A percentile compares a stretch with the other conserved stretches of the same genome.
Conservation (phyloP, 129 eudicot genomes). For the Arctium lappa region DNA sequence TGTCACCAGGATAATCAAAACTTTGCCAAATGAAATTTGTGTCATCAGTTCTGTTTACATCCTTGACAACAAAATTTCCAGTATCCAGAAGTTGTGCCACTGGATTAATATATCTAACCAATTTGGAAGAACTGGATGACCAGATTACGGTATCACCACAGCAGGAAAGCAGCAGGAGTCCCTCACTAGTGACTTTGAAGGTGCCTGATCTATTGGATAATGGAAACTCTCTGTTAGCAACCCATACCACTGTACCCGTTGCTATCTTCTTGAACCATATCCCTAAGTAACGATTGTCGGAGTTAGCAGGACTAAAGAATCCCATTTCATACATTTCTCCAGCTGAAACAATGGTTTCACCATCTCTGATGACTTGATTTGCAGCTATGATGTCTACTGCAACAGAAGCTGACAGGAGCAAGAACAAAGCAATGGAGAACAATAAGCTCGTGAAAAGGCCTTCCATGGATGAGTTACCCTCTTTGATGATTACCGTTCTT, state of each 20-base stretch:
- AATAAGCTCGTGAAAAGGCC: background rate
- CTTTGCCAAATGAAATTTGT: slow-evolving; percentile 9
- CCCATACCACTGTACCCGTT: slow-evolving; percentile 17
- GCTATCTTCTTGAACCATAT: slow-evolving; percentile 22
- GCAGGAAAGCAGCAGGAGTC: slow-evolving; percentile 3
- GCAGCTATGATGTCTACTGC: background rate
- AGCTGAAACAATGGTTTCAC: slow-evolving; percentile 4
- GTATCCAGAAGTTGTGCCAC: slow-evolving; percentile 16
- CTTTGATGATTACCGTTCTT: background rate
- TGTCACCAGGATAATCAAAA: slow-evolving; percentile 4
- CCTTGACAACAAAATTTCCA: slow-evolving; percentile 22
- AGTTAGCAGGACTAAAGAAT: slow-evolving; percentile 24
- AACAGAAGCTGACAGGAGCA: background rate
- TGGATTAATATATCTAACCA: background rate
- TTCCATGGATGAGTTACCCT: background rate
- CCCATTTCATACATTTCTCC: slow-evolving; percentile 19
- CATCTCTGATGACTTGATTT: slow-evolving; percentile 20
- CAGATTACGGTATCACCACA: slow-evolving; percentile 14
- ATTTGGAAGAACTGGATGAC: slow-evolving; percentile 9
- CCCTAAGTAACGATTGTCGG: slow-evolving; percentile 19
- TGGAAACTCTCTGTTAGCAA: slow-evolving; percentile 29
- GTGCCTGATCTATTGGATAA: background rate
- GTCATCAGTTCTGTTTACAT: background rate
- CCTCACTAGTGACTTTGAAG: background rate
- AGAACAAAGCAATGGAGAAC: background rate